Conservation (phyloP, 2,329 filamentous ascomycete genomes). For the Lecanicillium sp. region DNA sequence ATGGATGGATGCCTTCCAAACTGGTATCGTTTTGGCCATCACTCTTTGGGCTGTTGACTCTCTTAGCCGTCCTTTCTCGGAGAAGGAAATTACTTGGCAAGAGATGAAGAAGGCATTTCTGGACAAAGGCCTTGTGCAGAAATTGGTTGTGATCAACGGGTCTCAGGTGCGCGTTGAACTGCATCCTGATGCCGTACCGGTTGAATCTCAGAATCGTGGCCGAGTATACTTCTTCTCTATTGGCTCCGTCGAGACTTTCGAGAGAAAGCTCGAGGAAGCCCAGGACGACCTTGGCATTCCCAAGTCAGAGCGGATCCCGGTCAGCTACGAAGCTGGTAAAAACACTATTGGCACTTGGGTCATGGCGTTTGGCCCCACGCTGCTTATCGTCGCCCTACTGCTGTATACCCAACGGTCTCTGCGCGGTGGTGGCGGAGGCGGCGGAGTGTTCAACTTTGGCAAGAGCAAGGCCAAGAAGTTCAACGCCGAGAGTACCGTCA, state of each 20-base stretch:
- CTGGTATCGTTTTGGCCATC: conserved; percentile 37
- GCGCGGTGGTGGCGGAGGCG: conserved; percentile 53
- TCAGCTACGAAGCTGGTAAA: conserved; percentile 75
- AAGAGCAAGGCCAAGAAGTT: conserved; percentile 95
- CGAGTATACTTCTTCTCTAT: conserved; percentile 81
- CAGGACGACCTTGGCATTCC: conserved; percentile 85
- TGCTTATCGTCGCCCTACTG: conserved; percentile 77
- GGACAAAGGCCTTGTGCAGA: conserved; percentile 92
- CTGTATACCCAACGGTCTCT: conserved; percentile 73
- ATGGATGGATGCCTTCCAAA: conserved; percentile 26
- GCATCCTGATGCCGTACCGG: conserved; percentile 59
- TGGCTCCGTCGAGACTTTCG: conserved; percentile 88
- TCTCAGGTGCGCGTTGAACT: conserved; percentile 69
- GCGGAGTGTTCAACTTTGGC: conserved; percentile 90
- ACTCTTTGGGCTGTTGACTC: conserved; percentile 41
- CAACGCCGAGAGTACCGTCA: conserved; percentile 93
- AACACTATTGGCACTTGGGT: conserved; percentile 67
- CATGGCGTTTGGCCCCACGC: conserved; percentile 72
- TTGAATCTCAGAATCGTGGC: conserved; percentile 19
- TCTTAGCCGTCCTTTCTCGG: conserved; percentile 32
- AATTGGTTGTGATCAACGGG: conserved; percentile 71
- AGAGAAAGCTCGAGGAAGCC: conserved; percentile 77
- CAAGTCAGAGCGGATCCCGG: conserved; percentile 78
- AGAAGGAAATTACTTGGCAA: conserved; percentile 89
- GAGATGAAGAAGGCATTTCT: conserved; percentile 90